A percentile compares a stretch with the other conserved stretches of the same genome.
phyloP scores from a whole-genome alignment of 2,329 filamentous ascomycete species.

The Ceratocystis huliohia region DNA sequence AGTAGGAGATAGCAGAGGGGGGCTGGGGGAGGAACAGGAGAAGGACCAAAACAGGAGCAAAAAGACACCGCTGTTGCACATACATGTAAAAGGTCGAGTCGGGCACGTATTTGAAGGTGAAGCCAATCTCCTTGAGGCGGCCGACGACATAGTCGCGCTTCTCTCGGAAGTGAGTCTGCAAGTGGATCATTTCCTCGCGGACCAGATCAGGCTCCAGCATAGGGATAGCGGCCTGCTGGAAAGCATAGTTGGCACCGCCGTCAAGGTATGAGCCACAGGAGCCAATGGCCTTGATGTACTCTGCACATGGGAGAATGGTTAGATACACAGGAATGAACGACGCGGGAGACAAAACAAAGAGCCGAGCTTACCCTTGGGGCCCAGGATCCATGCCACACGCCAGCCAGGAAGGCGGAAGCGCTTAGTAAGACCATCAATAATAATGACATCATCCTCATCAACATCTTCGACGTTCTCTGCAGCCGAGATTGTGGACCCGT shows the following conservation, averaged over 20 bases:
- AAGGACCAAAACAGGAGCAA: too few species aligned
- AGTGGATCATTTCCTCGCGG: constrained; percentile 70
- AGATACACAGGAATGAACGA: background rate
- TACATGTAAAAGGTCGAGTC: constrained; percentile 93
- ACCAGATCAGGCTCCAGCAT: constrained; percentile 87
- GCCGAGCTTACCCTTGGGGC: constrained; percentile 52
- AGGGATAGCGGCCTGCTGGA: constrained; percentile 82
- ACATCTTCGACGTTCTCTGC: constrained; percentile 86
- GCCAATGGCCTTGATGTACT: constrained; percentile 87
- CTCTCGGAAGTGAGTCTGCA: constrained; percentile 76
- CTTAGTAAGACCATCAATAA: constrained; percentile 93
- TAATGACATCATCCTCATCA: constrained; percentile 77
- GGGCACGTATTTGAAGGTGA: constrained; percentile 69
- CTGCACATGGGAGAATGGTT: constrained; percentile 28
- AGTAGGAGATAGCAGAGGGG: too few species aligned
- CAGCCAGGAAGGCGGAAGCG: constrained; percentile 91
- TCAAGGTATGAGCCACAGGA: constrained; percentile 90
- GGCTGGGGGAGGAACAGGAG: too few species aligned
- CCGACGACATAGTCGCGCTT: constrained; percentile 87
- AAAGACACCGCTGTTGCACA: constrained; percentile 21
- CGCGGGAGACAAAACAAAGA: too few species aligned
- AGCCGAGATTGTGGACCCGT: constrained; percentile 76
- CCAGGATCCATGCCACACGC: constrained; percentile 92
- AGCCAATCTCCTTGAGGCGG: constrained; percentile 73
- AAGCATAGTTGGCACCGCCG: constrained; percentile 85